These are phyloP conservation scores for Penicillium nordicum DNA, from an alignment of 2,329 filamentous ascomycete species.

Conservation along the genomic window DNA sequence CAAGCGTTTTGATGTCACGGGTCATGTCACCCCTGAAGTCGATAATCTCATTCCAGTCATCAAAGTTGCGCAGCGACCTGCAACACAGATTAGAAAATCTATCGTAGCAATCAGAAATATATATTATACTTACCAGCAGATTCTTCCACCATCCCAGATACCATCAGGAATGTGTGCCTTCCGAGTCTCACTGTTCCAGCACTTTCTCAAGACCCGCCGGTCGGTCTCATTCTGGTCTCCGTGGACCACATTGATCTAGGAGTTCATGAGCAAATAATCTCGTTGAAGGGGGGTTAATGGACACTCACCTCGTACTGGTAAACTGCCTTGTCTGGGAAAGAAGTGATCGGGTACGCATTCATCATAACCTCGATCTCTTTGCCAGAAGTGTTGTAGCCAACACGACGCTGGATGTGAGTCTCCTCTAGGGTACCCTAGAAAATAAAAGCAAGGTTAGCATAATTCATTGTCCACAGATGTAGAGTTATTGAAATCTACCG, in stretches of 20 bases:
- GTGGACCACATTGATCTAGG: constrained; percentile 64
- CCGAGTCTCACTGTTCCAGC: constrained; percentile 63
- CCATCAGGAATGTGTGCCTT: constrained; percentile 32
- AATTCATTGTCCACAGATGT: background rate
- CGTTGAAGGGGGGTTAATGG: background rate
- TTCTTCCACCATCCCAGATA: constrained; percentile 77
- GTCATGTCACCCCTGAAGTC: constrained; percentile 69
- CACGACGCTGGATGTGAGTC: background rate
- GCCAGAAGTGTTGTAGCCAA: constrained; percentile 55
- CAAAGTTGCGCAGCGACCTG: constrained; percentile 39
- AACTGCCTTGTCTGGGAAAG: constrained; percentile 60
- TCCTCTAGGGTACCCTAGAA: background rate
- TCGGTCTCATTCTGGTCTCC: constrained; percentile 59
- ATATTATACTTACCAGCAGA: constrained; percentile 67
- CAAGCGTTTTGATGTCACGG: constrained; percentile 44
- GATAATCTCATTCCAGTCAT: constrained; percentile 54
- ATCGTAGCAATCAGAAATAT: constrained; percentile 35
- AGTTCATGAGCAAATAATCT: constrained; percentile 12
- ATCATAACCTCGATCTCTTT: constrained; percentile 56
- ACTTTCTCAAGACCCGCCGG: constrained; percentile 61
- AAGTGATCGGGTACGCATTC: constrained; percentile 71
- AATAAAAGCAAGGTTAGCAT: background rate
- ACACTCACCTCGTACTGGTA: constrained; percentile 80
- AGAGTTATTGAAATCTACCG: background rate
- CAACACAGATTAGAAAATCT: constrained; percentile 11